phyloP scores from a whole-genome alignment of 2,329 filamentous ascomycete genomes.

The Sphaerulina musiva region DNA sequence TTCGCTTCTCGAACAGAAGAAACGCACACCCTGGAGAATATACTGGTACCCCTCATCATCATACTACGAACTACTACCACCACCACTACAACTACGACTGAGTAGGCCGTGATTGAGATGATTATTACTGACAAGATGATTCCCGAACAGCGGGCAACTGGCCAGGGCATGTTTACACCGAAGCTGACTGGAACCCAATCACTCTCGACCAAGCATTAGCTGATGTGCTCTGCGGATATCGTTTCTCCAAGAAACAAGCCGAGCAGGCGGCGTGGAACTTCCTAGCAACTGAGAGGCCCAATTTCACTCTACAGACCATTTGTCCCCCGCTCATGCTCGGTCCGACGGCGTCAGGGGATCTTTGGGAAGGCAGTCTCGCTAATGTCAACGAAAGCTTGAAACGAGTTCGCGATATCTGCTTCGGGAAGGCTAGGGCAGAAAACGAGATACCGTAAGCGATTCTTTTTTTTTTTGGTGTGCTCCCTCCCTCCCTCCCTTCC shows the following conservation, averaged over 20 bases:
- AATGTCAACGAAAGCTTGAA: constrained; percentile 3
- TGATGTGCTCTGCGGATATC: neutral
- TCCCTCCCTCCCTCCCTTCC: no score
- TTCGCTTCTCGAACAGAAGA: neutral
- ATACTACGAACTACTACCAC: no score
- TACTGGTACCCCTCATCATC: no score
- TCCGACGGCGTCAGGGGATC: constrained; percentile 1
- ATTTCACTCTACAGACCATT: constrained; percentile 1
- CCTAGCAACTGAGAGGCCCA: neutral
- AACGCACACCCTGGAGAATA: no score
- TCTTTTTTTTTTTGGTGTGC: no score
- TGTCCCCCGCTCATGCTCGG: constrained; percentile 5
- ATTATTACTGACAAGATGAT: no score
- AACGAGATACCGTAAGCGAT: neutral
- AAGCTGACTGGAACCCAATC: constrained; percentile 8
- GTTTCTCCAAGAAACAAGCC: constrained; percentile 3
- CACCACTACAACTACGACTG: no score
- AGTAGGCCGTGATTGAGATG: no score
- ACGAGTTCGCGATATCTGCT: constrained; percentile 3
- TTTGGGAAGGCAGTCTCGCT: neutral
- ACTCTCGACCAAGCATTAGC: constrained; percentile 4
- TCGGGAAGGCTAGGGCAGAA: constrained; percentile 1
- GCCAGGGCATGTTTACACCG: constrained; percentile 1
- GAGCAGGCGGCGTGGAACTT: constrained; percentile 5
- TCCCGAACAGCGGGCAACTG: constrained; percentile 2